Percentiles rank a stretch among this genome's conserved stretches.
These are phyloP conservation scores for Sisymbrium irio DNA, from an alignment of 345 rosid species.

Conservation along the genomic window DNA sequence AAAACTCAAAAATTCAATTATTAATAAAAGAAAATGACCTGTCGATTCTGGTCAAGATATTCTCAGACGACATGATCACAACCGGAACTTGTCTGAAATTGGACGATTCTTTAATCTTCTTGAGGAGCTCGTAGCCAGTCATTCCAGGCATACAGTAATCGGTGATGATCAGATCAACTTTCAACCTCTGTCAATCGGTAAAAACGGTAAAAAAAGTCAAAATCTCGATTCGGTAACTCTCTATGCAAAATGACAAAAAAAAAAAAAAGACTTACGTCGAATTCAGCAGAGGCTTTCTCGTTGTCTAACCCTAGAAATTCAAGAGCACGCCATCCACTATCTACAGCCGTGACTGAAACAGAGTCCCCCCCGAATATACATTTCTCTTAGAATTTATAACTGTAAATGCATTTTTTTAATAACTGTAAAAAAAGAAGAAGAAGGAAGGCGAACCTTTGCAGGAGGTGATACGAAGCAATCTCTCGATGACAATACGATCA, in stretches of 20 bases:
- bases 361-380: background rate
- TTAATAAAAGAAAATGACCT: slow-evolving; percentile 37
- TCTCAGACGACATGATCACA: slow-evolving; percentile 95
- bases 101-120: slow-evolving; percentile 89
- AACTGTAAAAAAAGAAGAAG: background rate
- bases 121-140: slow-evolving; percentile 96
- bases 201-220: background rate
- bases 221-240: background rate
- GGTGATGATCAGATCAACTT: slow-evolving; percentile 89
- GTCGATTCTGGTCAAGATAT: slow-evolving; percentile 73
- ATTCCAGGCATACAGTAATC: slow-evolving; percentile 99
- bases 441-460: slow-evolving; percentile 61
- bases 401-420: background rate
- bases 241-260: background rate
- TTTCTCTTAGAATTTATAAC: too few relatives aligned
- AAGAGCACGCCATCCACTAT: slow-evolving; percentile 84
- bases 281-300: slow-evolving; percentile 43
- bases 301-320: slow-evolving; percentile 74
- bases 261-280: slow-evolving; percentile 51
- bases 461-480: slow-evolving; percentile 65
- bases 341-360: slow-evolving; percentile 82
- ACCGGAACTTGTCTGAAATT: slow-evolving; percentile 74
- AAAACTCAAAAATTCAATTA: too few relatives aligned
- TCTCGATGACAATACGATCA: slow-evolving; percentile 87
- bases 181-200: slow-evolving; percentile 46